Conservation (phyloP, 2,329 filamentous ascomycete species). For the Blastomyces emzantsi region DNA sequence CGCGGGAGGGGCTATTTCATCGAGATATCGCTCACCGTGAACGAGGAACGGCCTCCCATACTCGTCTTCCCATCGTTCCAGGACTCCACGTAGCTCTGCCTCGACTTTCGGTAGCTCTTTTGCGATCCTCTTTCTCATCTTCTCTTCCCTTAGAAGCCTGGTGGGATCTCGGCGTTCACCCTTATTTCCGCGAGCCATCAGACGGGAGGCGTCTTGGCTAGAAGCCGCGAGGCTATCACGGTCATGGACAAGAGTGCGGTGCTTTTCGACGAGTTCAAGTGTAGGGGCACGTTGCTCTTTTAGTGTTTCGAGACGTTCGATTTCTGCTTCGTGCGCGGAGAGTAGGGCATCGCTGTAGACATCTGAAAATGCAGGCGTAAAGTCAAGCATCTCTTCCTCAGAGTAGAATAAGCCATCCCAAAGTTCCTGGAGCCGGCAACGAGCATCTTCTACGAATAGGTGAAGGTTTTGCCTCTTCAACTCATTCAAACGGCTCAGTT, state of each 20-base stretch:
- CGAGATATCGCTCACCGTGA: slow-evolving; percentile 82
- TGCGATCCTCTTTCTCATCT: slow-evolving; percentile 94
- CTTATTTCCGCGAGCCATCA: slow-evolving; percentile 86
- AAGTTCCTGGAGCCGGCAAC: slow-evolving; percentile 81
- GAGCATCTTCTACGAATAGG: slow-evolving; percentile 88
- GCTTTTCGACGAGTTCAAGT: slow-evolving; percentile 70
- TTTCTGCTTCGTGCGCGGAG: slow-evolving; percentile 89
- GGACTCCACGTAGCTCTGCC: slow-evolving; percentile 67
- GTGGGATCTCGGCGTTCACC: slow-evolving; percentile 92
- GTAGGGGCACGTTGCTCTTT: slow-evolving; percentile 81
- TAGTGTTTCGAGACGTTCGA: slow-evolving; percentile 68
- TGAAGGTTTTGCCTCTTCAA: slow-evolving; percentile 93
- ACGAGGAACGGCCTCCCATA: slow-evolving; percentile 90
- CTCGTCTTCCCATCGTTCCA: slow-evolving; percentile 86
- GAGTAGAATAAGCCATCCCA: slow-evolving; percentile 94
- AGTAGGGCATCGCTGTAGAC: slow-evolving; percentile 94
- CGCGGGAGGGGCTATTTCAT: slow-evolving; percentile 60
- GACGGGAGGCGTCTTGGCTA: slow-evolving; percentile 85
- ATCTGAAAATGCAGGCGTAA: slow-evolving; percentile 92
- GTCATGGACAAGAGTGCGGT: slow-evolving; percentile 73
- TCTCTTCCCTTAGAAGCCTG: slow-evolving; percentile 88
- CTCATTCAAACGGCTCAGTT: slow-evolving; percentile 76
- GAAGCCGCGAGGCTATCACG: slow-evolving; percentile 80
- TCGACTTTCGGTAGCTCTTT: slow-evolving; percentile 94
- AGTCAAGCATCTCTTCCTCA: slow-evolving; percentile 98